These are phyloP conservation scores for Sporothrix pallida DNA, from an alignment of 2,329 filamentous ascomycete genomes.

Conservation along the genomic window DNA sequence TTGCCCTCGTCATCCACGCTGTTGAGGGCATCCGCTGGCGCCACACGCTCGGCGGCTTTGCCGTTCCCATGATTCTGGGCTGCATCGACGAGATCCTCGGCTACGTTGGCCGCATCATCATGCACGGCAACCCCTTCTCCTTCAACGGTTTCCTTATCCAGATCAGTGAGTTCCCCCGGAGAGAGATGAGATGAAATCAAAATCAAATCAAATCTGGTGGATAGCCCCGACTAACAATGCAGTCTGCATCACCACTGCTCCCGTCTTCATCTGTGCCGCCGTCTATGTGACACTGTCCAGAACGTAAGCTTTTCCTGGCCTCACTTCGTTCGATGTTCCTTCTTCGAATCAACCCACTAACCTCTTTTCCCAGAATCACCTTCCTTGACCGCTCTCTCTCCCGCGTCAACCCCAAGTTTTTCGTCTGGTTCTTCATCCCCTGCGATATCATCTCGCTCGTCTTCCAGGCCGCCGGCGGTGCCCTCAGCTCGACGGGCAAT, in stretches of 20 bases:
- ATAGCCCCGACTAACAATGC: not conserved
- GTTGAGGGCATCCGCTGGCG: conserved; percentile 55
- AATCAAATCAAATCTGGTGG: not conserved
- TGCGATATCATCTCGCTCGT: conserved; percentile 61
- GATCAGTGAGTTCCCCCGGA: conserved; percentile 53
- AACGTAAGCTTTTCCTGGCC: conserved; percentile 31
- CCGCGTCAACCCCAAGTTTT: conserved; percentile 49
- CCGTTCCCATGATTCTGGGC: conserved; percentile 60
- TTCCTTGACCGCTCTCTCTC: conserved; percentile 48
- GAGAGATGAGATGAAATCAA: not conserved
- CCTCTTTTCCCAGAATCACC: conserved; percentile 43
- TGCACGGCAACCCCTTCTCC: conserved; percentile 63
- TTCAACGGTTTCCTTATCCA: conserved; percentile 69
- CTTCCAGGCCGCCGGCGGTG: conserved; percentile 62
- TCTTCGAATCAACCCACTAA: not conserved
- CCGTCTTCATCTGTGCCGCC: conserved; percentile 65
- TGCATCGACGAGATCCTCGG: conserved; percentile 65
- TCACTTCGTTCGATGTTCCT: not conserved
- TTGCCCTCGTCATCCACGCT: conserved; percentile 55
- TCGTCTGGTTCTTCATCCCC: conserved; percentile 57
- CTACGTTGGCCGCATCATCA: conserved; percentile 64
- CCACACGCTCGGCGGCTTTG: conserved; percentile 52
- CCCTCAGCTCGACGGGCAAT: conserved; percentile 52
- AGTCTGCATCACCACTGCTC: conserved; percentile 64
- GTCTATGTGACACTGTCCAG: conserved; percentile 66